These are phyloP conservation scores for Coemansia sp. DNA, from an alignment of 192 early-diverging fungal species.

Conservation along the genomic window DNA sequence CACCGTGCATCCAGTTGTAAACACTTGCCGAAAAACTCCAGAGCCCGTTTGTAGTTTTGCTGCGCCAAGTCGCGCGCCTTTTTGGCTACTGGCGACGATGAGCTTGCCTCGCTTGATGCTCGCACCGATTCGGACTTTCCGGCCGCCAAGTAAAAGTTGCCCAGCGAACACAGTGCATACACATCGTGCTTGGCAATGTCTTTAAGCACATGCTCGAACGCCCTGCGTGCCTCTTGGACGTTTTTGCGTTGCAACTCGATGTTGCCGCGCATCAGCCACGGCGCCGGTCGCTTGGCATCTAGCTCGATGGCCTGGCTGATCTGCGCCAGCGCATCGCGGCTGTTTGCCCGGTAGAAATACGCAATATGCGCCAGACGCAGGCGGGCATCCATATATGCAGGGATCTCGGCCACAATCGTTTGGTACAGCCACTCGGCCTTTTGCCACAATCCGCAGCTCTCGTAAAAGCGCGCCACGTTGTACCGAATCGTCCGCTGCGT, in stretches of 20 bases:
- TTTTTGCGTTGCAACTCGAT: constrained; percentile 62
- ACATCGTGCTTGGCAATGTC: constrained; percentile 74
- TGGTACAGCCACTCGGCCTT: constrained; percentile 69
- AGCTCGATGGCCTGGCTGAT: constrained; percentile 64
- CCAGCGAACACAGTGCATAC: constrained; percentile 76
- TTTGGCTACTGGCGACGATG: constrained; percentile 15
- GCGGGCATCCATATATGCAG: constrained; percentile 75
- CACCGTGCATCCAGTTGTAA: constrained; percentile 68
- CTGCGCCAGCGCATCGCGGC: constrained; percentile 60
- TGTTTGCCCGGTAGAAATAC: constrained; percentile 48
- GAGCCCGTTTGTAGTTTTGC: constrained; percentile 64
- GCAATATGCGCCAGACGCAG: constrained; percentile 77
- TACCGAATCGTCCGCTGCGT: constrained; percentile 63
- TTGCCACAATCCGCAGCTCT: constrained; percentile 55
- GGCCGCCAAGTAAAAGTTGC: constrained; percentile 74
- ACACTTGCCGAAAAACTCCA: constrained; percentile 80
- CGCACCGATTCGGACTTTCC: constrained; percentile 48
- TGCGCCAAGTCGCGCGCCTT: constrained; percentile 17
- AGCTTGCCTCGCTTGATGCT: constrained; percentile 1
- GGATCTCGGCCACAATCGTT: constrained; percentile 61
- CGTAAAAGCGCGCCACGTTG: constrained; percentile 75
- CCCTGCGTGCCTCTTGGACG: constrained; percentile 66
- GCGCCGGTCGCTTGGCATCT: constrained; percentile 61
- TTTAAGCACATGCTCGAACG: constrained; percentile 75
- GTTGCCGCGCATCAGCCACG: constrained; percentile 74